Evolutionary conservation across 768 basidiomycete species (phyloP).

Genomic region (Russula lepida): DNA sequence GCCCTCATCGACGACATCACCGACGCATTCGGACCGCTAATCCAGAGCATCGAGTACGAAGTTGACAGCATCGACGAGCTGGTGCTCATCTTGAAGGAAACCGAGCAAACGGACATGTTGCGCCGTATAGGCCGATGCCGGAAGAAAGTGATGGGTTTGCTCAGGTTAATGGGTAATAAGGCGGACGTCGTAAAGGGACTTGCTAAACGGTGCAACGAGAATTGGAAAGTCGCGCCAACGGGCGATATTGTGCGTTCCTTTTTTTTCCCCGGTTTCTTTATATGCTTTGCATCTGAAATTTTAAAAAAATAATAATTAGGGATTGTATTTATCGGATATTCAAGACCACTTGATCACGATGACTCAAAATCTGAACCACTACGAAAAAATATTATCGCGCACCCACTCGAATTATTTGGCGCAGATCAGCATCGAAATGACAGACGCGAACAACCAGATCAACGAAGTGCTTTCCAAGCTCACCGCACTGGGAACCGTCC

Average conservation of each 20-base stretch:
- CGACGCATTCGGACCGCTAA: slow-evolving; percentile 96
- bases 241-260: slow-evolving; percentile 73
- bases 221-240: slow-evolving; percentile 97
- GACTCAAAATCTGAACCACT: slow-evolving; percentile 99
- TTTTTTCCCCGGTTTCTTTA: background rate
- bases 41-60: slow-evolving; percentile 98
- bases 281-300: background rate
- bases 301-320: slow-evolving; percentile 37
- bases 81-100: slow-evolving; percentile 91
- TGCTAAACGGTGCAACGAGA: slow-evolving; percentile 96
- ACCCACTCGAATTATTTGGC: slow-evolving; percentile 99
- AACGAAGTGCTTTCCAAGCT: slow-evolving; percentile 97
- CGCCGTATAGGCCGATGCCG: slow-evolving; percentile 93
- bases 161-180: slow-evolving; percentile 98
- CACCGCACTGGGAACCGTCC: slow-evolving; percentile 93
- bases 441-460: slow-evolving; percentile 99
- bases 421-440: slow-evolving; percentile 99
- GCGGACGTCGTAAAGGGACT: slow-evolving; percentile 99
- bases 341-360: slow-evolving; percentile 99
- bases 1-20: slow-evolving; percentile 99
- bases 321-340: slow-evolving; percentile 91
- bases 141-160: slow-evolving; percentile 98
- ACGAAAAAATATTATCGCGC: slow-evolving; percentile 97
- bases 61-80: slow-evolving; percentile 99
- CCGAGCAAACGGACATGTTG: slow-evolving; percentile 97